These are phyloP conservation scores for Coprinopsis strossmayeri DNA, from an alignment of 768 basidiomycete genomes.

Conservation along the genomic window DNA sequence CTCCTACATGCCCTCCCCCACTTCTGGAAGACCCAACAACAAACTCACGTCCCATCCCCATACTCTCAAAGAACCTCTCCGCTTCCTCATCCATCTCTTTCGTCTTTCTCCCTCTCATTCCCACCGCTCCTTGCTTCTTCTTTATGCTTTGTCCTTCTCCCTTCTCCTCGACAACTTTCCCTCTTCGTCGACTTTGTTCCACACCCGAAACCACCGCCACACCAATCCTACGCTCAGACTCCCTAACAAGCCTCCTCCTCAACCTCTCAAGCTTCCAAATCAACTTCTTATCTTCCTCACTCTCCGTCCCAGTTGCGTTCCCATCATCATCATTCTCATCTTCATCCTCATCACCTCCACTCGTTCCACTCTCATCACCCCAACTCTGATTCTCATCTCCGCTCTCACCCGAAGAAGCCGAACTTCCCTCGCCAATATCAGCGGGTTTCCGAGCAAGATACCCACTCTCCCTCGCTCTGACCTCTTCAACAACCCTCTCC, in stretches of 20 bases:
- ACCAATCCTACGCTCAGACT: too few species aligned
- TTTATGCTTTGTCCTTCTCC: too few species aligned
- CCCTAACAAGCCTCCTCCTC: too few species aligned
- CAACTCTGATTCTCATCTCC: neutral
- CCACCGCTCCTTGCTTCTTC: neutral
- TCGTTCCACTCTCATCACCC: neutral
- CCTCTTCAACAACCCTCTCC: conserved; percentile 13
- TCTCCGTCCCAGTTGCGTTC: too few species aligned
- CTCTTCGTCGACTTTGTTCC: too few species aligned
- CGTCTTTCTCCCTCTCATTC: neutral
- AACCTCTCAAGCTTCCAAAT: too few species aligned
- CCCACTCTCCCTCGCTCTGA: conserved; percentile 10
- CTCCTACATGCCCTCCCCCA: neutral
- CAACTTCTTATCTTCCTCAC: too few species aligned
- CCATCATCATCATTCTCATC: too few species aligned
- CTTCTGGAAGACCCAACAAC: neutral
- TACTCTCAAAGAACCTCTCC: neutral
- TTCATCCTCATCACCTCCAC: neutral
- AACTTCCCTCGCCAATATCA: neutral
- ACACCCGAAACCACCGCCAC: too few species aligned
- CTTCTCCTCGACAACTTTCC: too few species aligned
- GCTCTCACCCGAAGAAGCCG: neutral
- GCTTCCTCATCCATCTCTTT: neutral
- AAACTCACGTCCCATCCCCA: neutral
- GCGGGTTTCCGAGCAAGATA: neutral